These are phyloP conservation scores for Pisolithus albus DNA, from an alignment of 768 basidiomycete genomes.

Conservation along the genomic window DNA sequence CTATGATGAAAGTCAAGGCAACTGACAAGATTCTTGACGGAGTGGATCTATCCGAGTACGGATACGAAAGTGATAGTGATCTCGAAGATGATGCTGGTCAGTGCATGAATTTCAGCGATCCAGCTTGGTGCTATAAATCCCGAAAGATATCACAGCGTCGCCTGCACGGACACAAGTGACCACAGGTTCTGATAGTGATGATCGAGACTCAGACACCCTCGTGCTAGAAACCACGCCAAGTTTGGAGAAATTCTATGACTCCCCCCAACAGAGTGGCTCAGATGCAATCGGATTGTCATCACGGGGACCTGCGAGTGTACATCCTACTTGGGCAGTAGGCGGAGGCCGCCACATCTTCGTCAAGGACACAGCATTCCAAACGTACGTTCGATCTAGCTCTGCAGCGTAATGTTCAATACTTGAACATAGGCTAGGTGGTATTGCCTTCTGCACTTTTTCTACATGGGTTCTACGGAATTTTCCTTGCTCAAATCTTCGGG, in stretches of 20 bases:
- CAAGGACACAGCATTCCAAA: slow-evolving; percentile 23
- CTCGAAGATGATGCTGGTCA: neutral
- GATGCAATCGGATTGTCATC: neutral
- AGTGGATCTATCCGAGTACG: too few relatives aligned
- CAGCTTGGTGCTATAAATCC: too few relatives aligned
- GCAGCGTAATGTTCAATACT: neutral
- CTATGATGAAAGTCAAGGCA: too few relatives aligned
- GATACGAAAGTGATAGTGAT: too few relatives aligned
- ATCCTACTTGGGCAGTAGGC: slow-evolving; percentile 4
- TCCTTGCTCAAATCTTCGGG: slow-evolving; percentile 22
- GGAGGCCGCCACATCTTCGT: slow-evolving; percentile 20
- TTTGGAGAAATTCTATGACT: neutral
- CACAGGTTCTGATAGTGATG: too few relatives aligned
- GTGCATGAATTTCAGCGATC: neutral
- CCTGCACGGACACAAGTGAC: neutral
- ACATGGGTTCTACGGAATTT: slow-evolving; percentile 30
- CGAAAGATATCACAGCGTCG: neutral
- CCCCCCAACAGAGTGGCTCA: neutral
- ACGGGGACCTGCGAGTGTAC: neutral
- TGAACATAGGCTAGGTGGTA: slow-evolving; percentile 25
- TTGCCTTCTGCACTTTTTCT: slow-evolving; percentile 35
- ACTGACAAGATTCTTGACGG: too few relatives aligned
- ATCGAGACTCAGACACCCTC: neutral
- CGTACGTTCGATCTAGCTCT: slow-evolving; percentile 7
- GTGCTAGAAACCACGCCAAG: neutral